Evolutionary conservation across 2,329 filamentous ascomycete species (phyloP).

Genomic region (Fusarium dlaminii): DNA sequence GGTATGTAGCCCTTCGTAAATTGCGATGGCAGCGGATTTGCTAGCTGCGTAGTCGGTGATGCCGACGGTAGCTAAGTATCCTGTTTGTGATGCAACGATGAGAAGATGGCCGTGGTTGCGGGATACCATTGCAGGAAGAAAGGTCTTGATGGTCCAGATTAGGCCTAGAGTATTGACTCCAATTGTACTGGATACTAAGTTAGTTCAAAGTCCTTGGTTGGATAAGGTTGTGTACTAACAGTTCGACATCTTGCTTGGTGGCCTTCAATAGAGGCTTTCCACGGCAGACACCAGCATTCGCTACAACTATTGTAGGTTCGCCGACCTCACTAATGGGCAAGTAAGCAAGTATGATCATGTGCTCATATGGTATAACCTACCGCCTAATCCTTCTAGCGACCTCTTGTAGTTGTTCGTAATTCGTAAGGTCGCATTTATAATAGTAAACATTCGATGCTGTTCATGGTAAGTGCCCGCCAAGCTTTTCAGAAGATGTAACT

Average conservation of each 20-base stretch:
- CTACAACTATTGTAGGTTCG: background rate
- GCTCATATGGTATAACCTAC: rapidly evolving
- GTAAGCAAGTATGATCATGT: rapidly evolving
- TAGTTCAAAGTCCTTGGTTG: rapidly evolving
- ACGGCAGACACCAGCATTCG: background rate
- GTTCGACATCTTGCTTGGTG: background rate
- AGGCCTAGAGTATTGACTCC: background rate
- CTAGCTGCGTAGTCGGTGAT: background rate
- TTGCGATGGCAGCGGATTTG: background rate
- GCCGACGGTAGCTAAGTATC: background rate
- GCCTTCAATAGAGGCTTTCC: background rate
- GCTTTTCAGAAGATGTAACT: rapidly evolving
- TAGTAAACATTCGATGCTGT: background rate
- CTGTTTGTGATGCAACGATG: background rate
- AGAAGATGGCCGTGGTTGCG: background rate
- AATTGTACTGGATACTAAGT: background rate
- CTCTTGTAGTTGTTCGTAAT: background rate
- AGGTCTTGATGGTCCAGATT: background rate
- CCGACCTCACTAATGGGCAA: background rate
- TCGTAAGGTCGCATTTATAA: background rate
- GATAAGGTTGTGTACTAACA: background rate
- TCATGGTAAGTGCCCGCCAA: rapidly evolving
- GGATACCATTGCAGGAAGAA: background rate
- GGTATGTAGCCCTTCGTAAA: background rate
- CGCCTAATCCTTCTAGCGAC: background rate